These are phyloP conservation scores for Tuber magnatum DNA, from an alignment of 495 filamentous ascomycete species.

Conservation along the genomic window DNA sequence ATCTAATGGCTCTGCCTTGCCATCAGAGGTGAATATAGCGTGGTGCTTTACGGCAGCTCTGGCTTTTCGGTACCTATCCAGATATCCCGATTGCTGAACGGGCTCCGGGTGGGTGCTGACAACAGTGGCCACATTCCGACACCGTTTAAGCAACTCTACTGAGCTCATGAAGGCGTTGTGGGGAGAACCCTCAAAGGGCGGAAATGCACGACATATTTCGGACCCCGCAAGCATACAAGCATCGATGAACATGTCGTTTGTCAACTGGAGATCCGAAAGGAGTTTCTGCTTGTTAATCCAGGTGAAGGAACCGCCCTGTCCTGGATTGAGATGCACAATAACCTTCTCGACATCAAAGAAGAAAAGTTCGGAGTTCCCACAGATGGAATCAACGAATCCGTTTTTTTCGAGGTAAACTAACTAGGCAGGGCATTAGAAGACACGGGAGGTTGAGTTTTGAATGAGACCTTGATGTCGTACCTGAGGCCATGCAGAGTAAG, in stretches of 20 bases:
- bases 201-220: constrained; percentile 67
- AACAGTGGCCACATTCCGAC: constrained; percentile 55
- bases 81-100: constrained; percentile 62
- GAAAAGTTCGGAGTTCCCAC: constrained; percentile 78
- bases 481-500: constrained; percentile 84
- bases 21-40: constrained; percentile 66
- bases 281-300: constrained; percentile 67
- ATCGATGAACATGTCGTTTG: constrained; percentile 69
- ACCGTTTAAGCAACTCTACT: constrained; percentile 34
- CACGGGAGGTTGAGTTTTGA: background rate
- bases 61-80: constrained; percentile 74
- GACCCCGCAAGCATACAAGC: constrained; percentile 78
- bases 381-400: constrained; percentile 67
- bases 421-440: constrained; percentile 45
- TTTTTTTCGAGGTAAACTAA: constrained; percentile 72
- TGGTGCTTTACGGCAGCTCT: constrained; percentile 82
- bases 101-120: constrained; percentile 60
- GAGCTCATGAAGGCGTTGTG: constrained; percentile 28
- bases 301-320: constrained; percentile 52
- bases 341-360: constrained; percentile 79
- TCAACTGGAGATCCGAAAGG: constrained; percentile 61
- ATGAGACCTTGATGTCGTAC: constrained; percentile 46
- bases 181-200: constrained; percentile 55
- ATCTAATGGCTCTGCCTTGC: constrained; percentile 65
- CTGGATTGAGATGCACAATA: constrained; percentile 70